Conservation (phyloP, 306 rosid species). For the Prunus mume region DNA sequence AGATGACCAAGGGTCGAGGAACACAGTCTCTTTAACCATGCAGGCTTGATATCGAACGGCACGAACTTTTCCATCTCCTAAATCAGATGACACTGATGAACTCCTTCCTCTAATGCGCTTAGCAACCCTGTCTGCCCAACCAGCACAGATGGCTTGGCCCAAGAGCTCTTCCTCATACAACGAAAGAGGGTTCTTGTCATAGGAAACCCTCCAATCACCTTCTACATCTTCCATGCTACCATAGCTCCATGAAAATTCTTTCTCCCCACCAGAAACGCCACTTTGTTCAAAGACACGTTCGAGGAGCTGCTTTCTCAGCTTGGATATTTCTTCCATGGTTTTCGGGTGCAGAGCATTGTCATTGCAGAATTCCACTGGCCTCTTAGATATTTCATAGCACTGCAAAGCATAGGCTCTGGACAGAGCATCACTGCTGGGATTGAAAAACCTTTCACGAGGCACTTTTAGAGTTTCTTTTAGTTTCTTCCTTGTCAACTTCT, state of each 20-base stretch:
- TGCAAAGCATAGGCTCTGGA: conserved; percentile 73
- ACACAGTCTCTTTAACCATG: conserved; percentile 62
- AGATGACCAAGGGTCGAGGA: conserved; percentile 70
- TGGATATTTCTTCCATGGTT: conserved; percentile 95
- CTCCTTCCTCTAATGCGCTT: conserved; percentile 53
- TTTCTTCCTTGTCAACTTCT: conserved; percentile 58
- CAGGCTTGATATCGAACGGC: conserved; percentile 65
- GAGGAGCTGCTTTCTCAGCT: conserved; percentile 76
- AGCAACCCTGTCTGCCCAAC: conserved; percentile 97
- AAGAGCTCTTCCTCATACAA: conserved; percentile 71
- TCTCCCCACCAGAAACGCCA: conserved; percentile 38
- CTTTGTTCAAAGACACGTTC: conserved; percentile 57
- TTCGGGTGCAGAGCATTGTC: conserved; percentile 67
- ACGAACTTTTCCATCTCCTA: conserved; percentile 39
- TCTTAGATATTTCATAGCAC: conserved; percentile 62
- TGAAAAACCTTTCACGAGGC: conserved; percentile 58
- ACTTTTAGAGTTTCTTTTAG: conserved; percentile 56
- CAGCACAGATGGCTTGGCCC: conserved; percentile 90
- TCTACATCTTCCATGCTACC: conserved; percentile 68
- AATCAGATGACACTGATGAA: conserved; percentile 29
- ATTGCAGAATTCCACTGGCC: conserved; percentile 54
- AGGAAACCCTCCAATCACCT: conserved; percentile 55
- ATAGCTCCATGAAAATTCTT: conserved; percentile 58
- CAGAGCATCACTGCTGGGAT: conserved; percentile 75
- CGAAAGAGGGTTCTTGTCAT: conserved; percentile 58